A percentile compares a stretch with the other conserved stretches of the same genome.
Evolutionary conservation across 345 rosid species (phyloP).

Genomic region (Eutrema japonicum): DNA sequence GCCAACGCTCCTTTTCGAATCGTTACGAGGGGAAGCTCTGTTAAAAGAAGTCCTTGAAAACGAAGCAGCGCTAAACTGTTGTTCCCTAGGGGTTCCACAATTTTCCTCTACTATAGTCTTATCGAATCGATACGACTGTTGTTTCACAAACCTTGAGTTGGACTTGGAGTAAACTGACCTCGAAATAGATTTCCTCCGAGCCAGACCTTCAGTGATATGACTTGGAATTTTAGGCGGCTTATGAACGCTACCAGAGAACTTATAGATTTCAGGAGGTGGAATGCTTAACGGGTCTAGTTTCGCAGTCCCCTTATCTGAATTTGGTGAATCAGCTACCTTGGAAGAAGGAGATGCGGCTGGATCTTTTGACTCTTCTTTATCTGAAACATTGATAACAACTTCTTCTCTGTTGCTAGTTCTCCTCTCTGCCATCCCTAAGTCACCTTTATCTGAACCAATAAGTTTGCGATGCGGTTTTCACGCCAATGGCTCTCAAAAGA

Average conservation of each 20-base stretch:
- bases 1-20: slow-evolving; percentile 39
- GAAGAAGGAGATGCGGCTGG: slow-evolving; percentile 16
- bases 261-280: slow-evolving; percentile 38
- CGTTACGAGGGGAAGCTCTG: slow-evolving; percentile 59
- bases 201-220: slow-evolving; percentile 45
- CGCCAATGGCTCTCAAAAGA: slow-evolving; percentile 22
- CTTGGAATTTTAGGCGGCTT: slow-evolving; percentile 70
- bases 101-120: slow-evolving; percentile 48
- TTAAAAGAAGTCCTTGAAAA: slow-evolving; percentile 47
- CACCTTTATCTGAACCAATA: slow-evolving; percentile 10
- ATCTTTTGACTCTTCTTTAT: slow-evolving; percentile 32
- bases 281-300: slow-evolving; percentile 26
- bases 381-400: slow-evolving; percentile 39
- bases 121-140: slow-evolving; percentile 47
- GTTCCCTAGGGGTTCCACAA: slow-evolving; percentile 46
- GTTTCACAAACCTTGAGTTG: slow-evolving; percentile 86
- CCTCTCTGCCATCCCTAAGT: slow-evolving; percentile 34
- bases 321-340: slow-evolving; percentile 18
- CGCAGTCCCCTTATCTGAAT: background rate
- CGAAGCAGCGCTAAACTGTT: slow-evolving; percentile 48
- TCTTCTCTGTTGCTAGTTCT: slow-evolving; percentile 31
- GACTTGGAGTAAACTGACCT: slow-evolving; percentile 71
- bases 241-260: slow-evolving; percentile 46
- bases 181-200: slow-evolving; percentile 53
- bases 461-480: background rate